phyloP scores from a whole-genome alignment of 371 early-diverging fungal genomes.

The Mortierella sp. region DNA sequence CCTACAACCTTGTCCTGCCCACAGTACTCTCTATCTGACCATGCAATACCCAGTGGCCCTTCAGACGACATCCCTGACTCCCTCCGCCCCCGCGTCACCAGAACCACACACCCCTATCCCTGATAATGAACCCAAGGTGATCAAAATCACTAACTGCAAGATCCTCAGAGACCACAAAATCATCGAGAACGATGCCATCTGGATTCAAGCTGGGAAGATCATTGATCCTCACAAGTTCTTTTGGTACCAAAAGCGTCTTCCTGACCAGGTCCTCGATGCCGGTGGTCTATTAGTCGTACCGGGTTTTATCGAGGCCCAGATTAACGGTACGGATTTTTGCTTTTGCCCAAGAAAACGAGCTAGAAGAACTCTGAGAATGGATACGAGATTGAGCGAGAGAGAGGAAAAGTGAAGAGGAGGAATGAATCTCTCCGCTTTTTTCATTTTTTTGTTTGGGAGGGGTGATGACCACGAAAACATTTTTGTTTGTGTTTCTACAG shows the following conservation, averaged over 20 bases:
- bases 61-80: constrained; percentile 16
- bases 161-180: constrained; percentile 79
- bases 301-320: constrained; percentile 87
- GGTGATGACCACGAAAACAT: not conserved
- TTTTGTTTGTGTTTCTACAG: too few relatives aligned
- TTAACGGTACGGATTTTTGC: constrained; percentile 69
- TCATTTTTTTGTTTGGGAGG: not conserved
- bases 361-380: too few relatives aligned
- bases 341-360: constrained; percentile 4
- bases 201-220: constrained; percentile 83
- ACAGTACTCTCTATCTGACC: constrained; percentile 6
- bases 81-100: constrained; percentile 39
- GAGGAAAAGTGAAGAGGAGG: not conserved
- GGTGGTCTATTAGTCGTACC: constrained; percentile 79
- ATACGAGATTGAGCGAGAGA: too few relatives aligned
- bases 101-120: constrained; percentile 44
- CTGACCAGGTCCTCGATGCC: constrained; percentile 82
- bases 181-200: constrained; percentile 77
- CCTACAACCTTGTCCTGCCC: too few relatives aligned
- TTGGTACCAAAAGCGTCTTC: constrained; percentile 72
- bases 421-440: not conserved
- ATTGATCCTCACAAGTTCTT: constrained; percentile 81
- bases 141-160: constrained; percentile 83
- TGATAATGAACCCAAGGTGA: constrained; percentile 62
- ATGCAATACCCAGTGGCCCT: constrained; percentile 55